phyloP scores from a whole-genome alignment of 257 asterid species.

The Paraleonurus japonicus region DNA sequence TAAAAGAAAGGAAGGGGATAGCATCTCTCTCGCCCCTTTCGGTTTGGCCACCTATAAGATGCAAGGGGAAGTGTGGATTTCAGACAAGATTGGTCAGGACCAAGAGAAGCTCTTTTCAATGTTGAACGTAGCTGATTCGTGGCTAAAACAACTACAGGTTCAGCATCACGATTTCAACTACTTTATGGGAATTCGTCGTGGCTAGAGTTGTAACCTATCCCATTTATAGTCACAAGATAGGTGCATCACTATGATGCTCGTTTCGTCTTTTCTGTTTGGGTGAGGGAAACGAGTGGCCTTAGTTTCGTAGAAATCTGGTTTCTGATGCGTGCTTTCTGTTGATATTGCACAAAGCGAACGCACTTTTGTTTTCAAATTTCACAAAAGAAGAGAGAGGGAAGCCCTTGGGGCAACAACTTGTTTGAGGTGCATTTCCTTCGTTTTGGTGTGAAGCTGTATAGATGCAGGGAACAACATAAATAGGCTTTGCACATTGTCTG shows the following conservation, averaged over 20 bases:
- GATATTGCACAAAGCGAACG: neutral
- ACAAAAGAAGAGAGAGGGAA: neutral
- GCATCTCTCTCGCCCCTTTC: constrained; percentile 59
- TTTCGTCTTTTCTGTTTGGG: neutral
- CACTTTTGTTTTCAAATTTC: neutral
- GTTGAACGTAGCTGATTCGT: constrained; percentile 76
- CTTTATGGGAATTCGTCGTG: constrained; percentile 66
- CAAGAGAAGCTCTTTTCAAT: constrained; percentile 58
- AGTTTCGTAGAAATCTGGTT: constrained; percentile 3
- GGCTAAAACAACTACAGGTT: constrained; percentile 90
- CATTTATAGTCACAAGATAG: neutral
- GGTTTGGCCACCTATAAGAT: constrained; percentile 69
- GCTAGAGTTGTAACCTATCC: constrained; percentile 22
- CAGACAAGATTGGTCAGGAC: constrained; percentile 39
- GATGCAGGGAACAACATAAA: neutral
- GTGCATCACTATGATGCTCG: constrained; percentile 14
- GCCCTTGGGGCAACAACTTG: neutral
- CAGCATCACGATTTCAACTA: constrained; percentile 91
- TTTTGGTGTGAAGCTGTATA: neutral
- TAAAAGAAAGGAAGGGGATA: constrained; percentile 32
- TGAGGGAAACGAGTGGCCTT: constrained; percentile 6
- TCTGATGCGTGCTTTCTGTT: neutral
- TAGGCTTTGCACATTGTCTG: constrained; percentile 12
- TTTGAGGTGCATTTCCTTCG: neutral
- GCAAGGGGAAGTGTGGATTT: constrained; percentile 68